Conservation (phyloP, 2,329 filamentous ascomycete species). For the Neonectria hederae region DNA sequence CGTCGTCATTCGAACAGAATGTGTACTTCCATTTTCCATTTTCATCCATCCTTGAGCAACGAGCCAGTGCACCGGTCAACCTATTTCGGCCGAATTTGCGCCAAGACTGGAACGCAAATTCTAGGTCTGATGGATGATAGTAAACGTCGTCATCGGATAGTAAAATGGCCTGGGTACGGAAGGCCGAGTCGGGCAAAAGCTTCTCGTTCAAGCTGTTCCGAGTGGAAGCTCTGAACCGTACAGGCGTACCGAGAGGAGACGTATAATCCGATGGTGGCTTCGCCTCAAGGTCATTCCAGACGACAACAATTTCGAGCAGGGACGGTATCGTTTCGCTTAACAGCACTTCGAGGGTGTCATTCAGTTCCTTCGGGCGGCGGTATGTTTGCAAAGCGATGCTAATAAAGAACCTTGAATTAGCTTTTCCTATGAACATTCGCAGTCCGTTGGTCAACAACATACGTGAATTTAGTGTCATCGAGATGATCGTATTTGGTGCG, state of each 20-base stretch:
- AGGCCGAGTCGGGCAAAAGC: slow-evolving; percentile 46
- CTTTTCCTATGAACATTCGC: neutral
- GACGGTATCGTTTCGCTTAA: slow-evolving; percentile 45
- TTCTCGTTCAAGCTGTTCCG: slow-evolving; percentile 50
- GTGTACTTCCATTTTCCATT: slow-evolving; percentile 42
- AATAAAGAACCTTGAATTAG: neutral
- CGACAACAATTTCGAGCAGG: slow-evolving; percentile 47
- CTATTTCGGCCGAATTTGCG: slow-evolving; percentile 45
- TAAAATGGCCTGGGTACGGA: slow-evolving; percentile 49
- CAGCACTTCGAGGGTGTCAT: slow-evolving; percentile 42
- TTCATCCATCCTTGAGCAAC: slow-evolving; percentile 38
- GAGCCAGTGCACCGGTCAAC: slow-evolving; percentile 47
- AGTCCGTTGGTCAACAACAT: neutral
- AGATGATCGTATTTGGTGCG: neutral
- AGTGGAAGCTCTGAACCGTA: slow-evolving; percentile 45
- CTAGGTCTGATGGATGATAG: slow-evolving; percentile 48
- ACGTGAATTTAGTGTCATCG: neutral
- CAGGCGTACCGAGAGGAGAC: slow-evolving; percentile 40
- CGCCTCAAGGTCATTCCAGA: slow-evolving; percentile 48
- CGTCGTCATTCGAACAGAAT: slow-evolving; percentile 39
- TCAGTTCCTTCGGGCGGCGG: slow-evolving; percentile 44
- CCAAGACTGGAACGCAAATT: slow-evolving; percentile 52
- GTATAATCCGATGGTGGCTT: slow-evolving; percentile 40
- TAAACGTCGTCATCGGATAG: slow-evolving; percentile 52
- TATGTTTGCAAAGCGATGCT: slow-evolving; percentile 50